phyloP scores from a whole-genome alignment of 1,139 yeast species.

The Petasospora fabianii region DNA sequence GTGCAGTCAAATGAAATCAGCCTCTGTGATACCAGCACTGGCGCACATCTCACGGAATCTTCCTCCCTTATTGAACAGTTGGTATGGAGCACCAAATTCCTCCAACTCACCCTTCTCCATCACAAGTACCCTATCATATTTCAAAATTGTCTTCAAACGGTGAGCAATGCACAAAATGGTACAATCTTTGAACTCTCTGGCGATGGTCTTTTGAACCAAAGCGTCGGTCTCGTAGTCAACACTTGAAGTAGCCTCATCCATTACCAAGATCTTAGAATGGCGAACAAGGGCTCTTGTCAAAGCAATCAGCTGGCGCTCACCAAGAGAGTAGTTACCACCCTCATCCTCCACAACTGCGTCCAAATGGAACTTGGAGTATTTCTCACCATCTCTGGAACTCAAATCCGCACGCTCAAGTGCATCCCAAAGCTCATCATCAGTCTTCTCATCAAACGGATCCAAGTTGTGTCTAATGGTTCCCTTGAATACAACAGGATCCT shows the following conservation, averaged over 20 bases:
- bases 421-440: constrained; percentile 53
- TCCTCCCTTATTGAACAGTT: constrained; percentile 38
- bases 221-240: constrained; percentile 67
- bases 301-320: constrained; percentile 63
- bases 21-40: constrained; percentile 39
- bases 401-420: no score
- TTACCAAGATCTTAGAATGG: constrained; percentile 50
- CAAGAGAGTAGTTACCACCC: constrained; percentile 61
- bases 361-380: constrained; percentile 53
- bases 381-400: constrained; percentile 57
- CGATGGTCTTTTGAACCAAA: constrained; percentile 54
- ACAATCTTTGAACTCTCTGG: constrained; percentile 49
- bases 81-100: constrained; percentile 48
- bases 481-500: constrained; percentile 69
- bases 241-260: constrained; percentile 71
- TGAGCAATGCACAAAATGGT: constrained; percentile 69
- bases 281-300: constrained; percentile 65
- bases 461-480: constrained; percentile 63
- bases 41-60: constrained; percentile 52
- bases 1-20: no score
- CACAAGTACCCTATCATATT: constrained; percentile 54
- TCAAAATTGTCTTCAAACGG: constrained; percentile 53
- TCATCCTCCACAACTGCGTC: constrained; percentile 58
- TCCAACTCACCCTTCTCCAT: constrained; percentile 52
- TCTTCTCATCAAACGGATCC: constrained; percentile 56